Conservation (phyloP, 2,329 filamentous ascomycete species). For the Ceratocystis colombiana region DNA sequence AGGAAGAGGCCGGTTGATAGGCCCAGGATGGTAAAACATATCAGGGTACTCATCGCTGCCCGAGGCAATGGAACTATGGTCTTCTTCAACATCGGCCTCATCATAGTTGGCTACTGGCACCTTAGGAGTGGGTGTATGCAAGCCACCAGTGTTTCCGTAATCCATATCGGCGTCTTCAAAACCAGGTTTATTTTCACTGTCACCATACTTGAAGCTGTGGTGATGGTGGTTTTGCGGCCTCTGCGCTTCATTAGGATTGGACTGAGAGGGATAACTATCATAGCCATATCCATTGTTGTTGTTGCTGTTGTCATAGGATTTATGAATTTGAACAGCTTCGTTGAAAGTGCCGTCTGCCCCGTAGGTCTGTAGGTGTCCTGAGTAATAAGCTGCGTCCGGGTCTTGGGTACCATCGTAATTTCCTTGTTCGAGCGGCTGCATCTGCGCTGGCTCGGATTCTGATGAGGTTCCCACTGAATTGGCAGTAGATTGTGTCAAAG, state of each 20-base stretch:
- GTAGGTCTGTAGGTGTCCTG: background rate
- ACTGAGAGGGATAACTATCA: background rate
- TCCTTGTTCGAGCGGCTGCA: slow-evolving; percentile 4
- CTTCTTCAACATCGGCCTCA: slow-evolving; percentile 90
- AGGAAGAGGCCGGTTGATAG: slow-evolving; percentile 54
- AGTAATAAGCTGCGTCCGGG: background rate
- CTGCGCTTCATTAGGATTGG: slow-evolving; percentile 28
- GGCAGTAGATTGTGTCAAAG: background rate
- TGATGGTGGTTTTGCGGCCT: background rate
- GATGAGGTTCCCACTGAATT: background rate
- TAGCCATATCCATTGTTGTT: background rate
- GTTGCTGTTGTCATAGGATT: background rate
- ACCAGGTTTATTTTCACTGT: slow-evolving; percentile 33
- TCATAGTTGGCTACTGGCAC: slow-evolving; percentile 86
- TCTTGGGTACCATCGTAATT: background rate
- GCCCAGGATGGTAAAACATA: slow-evolving; percentile 86
- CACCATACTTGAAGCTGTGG: slow-evolving; percentile 14
- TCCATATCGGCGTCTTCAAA: slow-evolving; percentile 63
- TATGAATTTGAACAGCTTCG: background rate
- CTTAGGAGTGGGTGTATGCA: slow-evolving; percentile 63
- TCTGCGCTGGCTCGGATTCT: background rate
- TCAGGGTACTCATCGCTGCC: slow-evolving; percentile 66
- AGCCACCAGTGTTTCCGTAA: slow-evolving; percentile 78
- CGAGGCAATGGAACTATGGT: slow-evolving; percentile 51
- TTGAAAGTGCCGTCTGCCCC: background rate